Base-by-base conservation (phyloP, 2,329 filamentous ascomycete species). In the Sphaerostilbella broomeana region DNA sequence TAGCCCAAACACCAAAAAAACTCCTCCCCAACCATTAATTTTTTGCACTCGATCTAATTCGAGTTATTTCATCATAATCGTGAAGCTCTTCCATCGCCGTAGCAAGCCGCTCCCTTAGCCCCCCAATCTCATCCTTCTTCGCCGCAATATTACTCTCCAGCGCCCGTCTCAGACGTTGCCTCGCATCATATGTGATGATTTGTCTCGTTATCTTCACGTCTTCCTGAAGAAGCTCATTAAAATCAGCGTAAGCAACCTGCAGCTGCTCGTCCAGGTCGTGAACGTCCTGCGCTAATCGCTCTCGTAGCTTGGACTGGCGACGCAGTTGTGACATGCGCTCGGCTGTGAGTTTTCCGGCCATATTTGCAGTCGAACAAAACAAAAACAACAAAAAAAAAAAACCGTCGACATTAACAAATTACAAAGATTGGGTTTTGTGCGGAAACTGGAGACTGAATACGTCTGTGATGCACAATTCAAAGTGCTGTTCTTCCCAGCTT, bases 31-130 rank as follows among this genome's bases (percentile, higher is more conserved):
- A n/a, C n/a, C n/a, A n/a, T n/a, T n/a, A n/a, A n/a, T n/a, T n/a
- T n/a, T n/a, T n/a, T n/a, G n/a, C n/a, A n/a, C n/a, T n/a, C n/a
- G n/a, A n/a, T 39, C 21, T 38, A n/a, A 17, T 26, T 9, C 16
- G 16, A 2, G 28, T 32, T 21, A 9, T 42, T n/a, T 31, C 33
- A 5, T 33, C 28, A 27, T n/a, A 31, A n/a, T 21, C 22, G 9
- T 38, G 10, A 5, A 42, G 28, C 16, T 42, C 21, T 13, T 31
- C 17, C 8, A 42, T 5, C n/a, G 34, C 21, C 2, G 9, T 21
- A 16, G 27, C 28, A 11, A 38, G 27, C 21, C 28, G 27, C 17
- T 32, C 34, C 22, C 16, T 32, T 29, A 42, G 13, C n/a, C 22
- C 21, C 6, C 25, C 32, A 9, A 30, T 20, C 18, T 42, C 40